phyloP scores from a whole-genome alignment of 371 early-diverging fungal species.

The Batkoa obscura region DNA sequence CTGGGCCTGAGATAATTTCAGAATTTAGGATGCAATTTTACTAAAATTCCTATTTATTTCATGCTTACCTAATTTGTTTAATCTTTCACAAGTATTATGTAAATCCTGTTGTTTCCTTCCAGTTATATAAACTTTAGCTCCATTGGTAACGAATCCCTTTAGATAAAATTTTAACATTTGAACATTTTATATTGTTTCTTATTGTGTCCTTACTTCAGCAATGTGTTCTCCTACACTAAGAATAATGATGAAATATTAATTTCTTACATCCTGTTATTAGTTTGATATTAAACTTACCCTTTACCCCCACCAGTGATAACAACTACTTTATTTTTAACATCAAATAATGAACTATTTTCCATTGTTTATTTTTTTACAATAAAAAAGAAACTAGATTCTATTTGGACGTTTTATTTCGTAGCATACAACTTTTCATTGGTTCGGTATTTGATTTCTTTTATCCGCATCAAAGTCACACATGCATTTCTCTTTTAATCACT shows the following conservation, averaged over 20 bases:
- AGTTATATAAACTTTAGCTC: conserved; percentile 64
- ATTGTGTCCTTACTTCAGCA: conserved; percentile 19
- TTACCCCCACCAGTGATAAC: conserved; percentile 81
- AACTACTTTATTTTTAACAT: conserved; percentile 70
- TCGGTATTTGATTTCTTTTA: too few species aligned
- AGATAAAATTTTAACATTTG: not conserved
- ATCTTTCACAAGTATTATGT: conserved; percentile 33
- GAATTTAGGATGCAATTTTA: not conserved
- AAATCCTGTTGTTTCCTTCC: conserved; percentile 40
- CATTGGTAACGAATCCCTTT: conserved; percentile 48
- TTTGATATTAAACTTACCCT: conserved; percentile 17
- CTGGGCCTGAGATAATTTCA: conserved; percentile 16
- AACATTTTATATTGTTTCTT: not conserved
- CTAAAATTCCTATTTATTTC: not conserved
- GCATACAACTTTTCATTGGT: too few species aligned
- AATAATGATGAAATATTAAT: not conserved
- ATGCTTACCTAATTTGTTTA: conserved; percentile 27
- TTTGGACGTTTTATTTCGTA: too few species aligned
- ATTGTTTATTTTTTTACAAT: not conserved
- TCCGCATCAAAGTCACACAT: too few species aligned
- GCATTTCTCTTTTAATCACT: too few species aligned
- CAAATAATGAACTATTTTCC: conserved; percentile 27
- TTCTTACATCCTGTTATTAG: not conserved
- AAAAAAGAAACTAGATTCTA: too few species aligned
- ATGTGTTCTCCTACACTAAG: conserved; percentile 46